Evolutionary conservation across 768 basidiomycete species (phyloP), one percentile per base, ranked within the genome.

Genomic region (Scleroderma citrinum): DNA sequence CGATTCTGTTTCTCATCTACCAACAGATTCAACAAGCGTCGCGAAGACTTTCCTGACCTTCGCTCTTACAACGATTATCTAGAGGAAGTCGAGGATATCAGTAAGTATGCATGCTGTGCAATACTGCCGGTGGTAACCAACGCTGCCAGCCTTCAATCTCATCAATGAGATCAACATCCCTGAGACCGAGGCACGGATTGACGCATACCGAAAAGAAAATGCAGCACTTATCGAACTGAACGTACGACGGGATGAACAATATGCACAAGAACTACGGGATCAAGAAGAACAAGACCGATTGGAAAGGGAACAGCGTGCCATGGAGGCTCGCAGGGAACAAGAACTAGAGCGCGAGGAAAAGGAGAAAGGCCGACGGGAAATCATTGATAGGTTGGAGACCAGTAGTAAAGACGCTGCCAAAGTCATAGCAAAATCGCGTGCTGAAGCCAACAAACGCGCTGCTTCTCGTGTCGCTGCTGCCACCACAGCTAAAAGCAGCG

Each of bases 1-100:
- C 19, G 13, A 39, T 17, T 7, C 34, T 1, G 16, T 17, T 24
- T 48, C 30, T 20, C 23, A 45, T 39, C 56, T 50, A 49, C 41
- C 35, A 39, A 34, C 54, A 97, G 94, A 57, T 98, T 98, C 66
- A 98, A 98, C 68, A 97, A 97, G 69, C 78, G 85, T 26, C 72
- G 83, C 36, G 90, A 94, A 47, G 96, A 99, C 66, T 99, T 99
- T 63, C 67, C 69, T 0, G 83, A 85, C 62, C 72, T 90, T 36
- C 76, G 79, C 11, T 75, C 80, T 14, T 97, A 94, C 67, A 96
- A 99, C 59, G 88, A 98, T 63, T 98, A 98, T 63, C 78, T 99
- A 11, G 93, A 99, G 67, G 83, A 91, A 64, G 92, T 94, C 2
- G 95, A 99, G 69, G 91, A 96, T 59, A 85, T 97, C 56, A 81